Conservation (phyloP, 1,284 basidiomycete genomes). For the Rhizoctonia solani region DNA sequence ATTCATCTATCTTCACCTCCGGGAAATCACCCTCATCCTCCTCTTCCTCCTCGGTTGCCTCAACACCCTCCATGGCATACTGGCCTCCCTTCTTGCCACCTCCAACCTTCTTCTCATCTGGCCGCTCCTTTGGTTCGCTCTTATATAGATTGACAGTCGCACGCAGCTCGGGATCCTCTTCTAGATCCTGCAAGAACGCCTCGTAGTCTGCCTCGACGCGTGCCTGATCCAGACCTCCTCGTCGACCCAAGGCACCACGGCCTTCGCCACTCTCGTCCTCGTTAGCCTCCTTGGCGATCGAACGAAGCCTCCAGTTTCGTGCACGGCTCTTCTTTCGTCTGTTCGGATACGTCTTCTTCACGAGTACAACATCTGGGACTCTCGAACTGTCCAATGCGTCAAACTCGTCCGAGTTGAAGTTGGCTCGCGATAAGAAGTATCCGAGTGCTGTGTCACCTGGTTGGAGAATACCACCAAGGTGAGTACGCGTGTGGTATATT, state of each 20-base stretch:
- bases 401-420: slow-evolving; percentile 92
- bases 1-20: slow-evolving; percentile 82
- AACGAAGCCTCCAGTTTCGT: slow-evolving; percentile 86
- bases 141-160: slow-evolving; percentile 89
- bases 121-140: slow-evolving; percentile 53
- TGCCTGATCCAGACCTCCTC: slow-evolving; percentile 88
- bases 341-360: slow-evolving; percentile 96
- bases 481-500: slow-evolving; percentile 95
- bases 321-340: slow-evolving; percentile 87
- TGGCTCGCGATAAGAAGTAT: slow-evolving; percentile 85
- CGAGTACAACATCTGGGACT: slow-evolving; percentile 90
- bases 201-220: slow-evolving; percentile 98
- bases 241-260: slow-evolving; percentile 83
- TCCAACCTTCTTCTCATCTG: slow-evolving; percentile 53
- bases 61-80: slow-evolving; percentile 42
- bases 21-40: slow-evolving; percentile 81
- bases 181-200: slow-evolving; percentile 90
- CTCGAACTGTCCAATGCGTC: slow-evolving; percentile 72
- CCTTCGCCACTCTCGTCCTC: slow-evolving; percentile 73
- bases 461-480: slow-evolving; percentile 92
- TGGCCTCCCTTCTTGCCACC: too few species aligned
- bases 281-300: slow-evolving; percentile 92
- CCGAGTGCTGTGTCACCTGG: slow-evolving; percentile 94
- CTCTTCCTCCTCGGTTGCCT: slow-evolving; percentile 49
- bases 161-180: slow-evolving; percentile 95